phyloP scores from a whole-genome alignment of 2,329 filamentous ascomycete genomes.

The Fusarium sp. region DNA sequence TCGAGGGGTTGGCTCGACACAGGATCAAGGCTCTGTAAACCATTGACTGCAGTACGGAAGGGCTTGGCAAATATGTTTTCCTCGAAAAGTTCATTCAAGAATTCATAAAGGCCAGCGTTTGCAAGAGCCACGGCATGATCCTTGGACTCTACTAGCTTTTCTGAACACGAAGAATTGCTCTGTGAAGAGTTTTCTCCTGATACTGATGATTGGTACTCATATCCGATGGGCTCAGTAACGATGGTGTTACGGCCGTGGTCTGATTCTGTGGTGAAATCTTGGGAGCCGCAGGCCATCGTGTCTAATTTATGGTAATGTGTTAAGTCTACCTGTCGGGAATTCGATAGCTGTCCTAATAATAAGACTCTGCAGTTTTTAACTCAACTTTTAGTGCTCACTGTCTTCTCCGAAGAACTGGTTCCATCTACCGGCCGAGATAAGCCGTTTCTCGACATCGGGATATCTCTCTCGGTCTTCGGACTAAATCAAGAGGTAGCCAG shows the following conservation, averaged over 20 bases:
- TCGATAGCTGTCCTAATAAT: too few relatives aligned
- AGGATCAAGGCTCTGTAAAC: neutral
- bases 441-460: neutral
- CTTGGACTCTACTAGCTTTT: neutral
- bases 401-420: neutral
- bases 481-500: neutral
- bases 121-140: neutral
- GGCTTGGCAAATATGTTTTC: conserved; percentile 12
- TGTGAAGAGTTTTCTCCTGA: neutral
- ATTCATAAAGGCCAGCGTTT: neutral
- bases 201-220: neutral
- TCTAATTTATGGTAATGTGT: too few relatives aligned
- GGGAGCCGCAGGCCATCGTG: neutral
- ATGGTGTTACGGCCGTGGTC: too few relatives aligned
- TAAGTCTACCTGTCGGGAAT: too few relatives aligned
- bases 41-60: neutral
- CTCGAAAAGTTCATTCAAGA: neutral
- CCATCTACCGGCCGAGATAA: neutral
- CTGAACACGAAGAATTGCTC: neutral
- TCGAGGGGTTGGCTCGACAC: neutral
- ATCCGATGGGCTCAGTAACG: neutral
- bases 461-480: neutral
- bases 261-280: neutral
- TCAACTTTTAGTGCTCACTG: too few relatives aligned
- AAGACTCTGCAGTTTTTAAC: too few relatives aligned